Conservation (phyloP, 2,329 filamentous ascomycete species). For the Fusarium euwallaceae region DNA sequence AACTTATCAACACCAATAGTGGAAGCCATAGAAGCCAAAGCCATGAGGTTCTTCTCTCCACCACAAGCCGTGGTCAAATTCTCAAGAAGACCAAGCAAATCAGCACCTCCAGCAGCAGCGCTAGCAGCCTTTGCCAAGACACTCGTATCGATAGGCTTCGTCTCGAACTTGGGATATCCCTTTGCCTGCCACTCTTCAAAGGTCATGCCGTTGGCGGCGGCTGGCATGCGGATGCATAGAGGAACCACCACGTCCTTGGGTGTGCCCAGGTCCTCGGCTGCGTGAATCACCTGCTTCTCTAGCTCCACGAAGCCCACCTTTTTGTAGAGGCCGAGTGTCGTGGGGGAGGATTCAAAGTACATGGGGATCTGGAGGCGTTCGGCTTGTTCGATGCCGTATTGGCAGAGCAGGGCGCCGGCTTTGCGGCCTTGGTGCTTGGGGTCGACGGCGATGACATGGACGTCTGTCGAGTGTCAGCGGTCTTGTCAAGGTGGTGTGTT, state of each 20-base stretch:
- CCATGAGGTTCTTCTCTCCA: conserved; percentile 1
- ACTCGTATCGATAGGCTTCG: background rate
- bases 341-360: conserved; percentile 62
- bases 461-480: conserved; percentile 44
- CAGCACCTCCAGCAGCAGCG: background rate
- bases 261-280: conserved; percentile 43
- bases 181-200: conserved; percentile 52
- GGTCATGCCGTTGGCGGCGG: conserved; percentile 47
- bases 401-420: conserved; percentile 56
- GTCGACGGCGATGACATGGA: conserved; percentile 60
- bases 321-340: conserved; percentile 58
- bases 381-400: conserved; percentile 56
- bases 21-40: background rate
- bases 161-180: conserved; percentile 38
- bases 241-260: conserved; percentile 55
- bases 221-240: conserved; percentile 58
- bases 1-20: background rate
- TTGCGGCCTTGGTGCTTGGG: conserved; percentile 59
- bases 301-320: conserved; percentile 60
- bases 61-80: background rate
- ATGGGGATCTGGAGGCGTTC: conserved; percentile 55
- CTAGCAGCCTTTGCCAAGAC: background rate
- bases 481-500: no score
- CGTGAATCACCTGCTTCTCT: conserved; percentile 46
- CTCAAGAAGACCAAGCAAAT: background rate